These are phyloP conservation scores for Cladophialophora psammophila DNA, from an alignment of 2,329 filamentous ascomycete genomes.

Conservation along the genomic window DNA sequence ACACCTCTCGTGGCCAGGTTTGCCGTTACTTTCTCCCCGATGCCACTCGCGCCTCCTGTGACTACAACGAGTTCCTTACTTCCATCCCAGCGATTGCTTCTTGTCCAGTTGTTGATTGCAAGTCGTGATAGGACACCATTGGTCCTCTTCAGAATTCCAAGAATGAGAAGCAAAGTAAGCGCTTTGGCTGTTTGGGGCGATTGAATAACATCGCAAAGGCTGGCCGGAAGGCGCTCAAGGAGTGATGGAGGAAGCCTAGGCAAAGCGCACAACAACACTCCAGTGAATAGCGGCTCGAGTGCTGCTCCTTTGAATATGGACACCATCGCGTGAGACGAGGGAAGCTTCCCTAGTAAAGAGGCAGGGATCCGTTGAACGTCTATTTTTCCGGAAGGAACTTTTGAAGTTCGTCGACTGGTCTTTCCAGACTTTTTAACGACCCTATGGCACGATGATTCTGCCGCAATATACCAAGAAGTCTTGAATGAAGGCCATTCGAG, in stretches of 20 bases:
- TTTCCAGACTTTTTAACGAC: not conserved
- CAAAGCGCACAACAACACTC: not conserved
- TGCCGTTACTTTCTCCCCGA: slow-evolving; percentile 5
- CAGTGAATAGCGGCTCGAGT: not conserved
- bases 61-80: slow-evolving; percentile 10
- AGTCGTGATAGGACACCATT: slow-evolving; percentile 8
- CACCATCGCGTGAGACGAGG: not conserved
- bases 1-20: slow-evolving; percentile 52
- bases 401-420: not conserved
- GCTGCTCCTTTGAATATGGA: not conserved
- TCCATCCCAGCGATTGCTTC: not conserved
- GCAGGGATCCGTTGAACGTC: not conserved
- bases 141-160: slow-evolving; percentile 2
- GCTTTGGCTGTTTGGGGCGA: slow-evolving; percentile 4
- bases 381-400: not conserved
- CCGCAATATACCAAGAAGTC: not conserved
- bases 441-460: not conserved
- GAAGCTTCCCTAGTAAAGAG: not conserved
- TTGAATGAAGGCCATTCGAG: not conserved
- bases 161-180: not conserved
- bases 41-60: slow-evolving; percentile 7
- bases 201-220: not conserved
- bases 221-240: not conserved
- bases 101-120: slow-evolving; percentile 17
- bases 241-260: not conserved